These are phyloP conservation scores for Dichomitus squalens DNA, from an alignment of 1,284 basidiomycete genomes.

Conservation along the genomic window DNA sequence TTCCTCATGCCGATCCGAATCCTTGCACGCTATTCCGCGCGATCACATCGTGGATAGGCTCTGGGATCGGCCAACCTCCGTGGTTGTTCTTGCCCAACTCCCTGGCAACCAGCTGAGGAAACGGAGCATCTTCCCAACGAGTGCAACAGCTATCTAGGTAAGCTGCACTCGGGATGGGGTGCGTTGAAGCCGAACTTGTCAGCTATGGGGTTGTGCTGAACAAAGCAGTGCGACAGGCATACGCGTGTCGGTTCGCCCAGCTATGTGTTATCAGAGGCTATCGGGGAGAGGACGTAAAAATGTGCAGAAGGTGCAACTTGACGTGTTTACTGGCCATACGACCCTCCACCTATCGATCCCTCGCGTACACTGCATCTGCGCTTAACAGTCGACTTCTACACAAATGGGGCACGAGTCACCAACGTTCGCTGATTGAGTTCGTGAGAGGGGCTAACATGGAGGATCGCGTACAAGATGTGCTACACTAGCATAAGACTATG, in stretches of 20 bases:
- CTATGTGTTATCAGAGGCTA: no score
- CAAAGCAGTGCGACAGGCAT: no score
- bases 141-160: neutral
- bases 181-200: neutral
- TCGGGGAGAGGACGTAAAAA: constrained; percentile 3
- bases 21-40: constrained; percentile 3
- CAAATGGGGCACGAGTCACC: neutral
- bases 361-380: neutral
- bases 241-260: neutral
- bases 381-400: neutral
- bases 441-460: constrained; percentile 1
- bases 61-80: constrained; percentile 5
- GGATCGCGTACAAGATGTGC: constrained; percentile 3
- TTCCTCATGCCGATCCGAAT: constrained; percentile 13
- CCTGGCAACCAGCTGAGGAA: neutral
- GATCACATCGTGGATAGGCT: neutral
- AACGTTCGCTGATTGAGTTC: neutral
- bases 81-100: neutral
- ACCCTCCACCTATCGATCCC: constrained; percentile 5
- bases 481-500: neutral
- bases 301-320: neutral
- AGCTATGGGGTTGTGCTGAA: neutral
- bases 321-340: neutral
- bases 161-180: neutral
- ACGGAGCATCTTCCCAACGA: neutral